Evolutionary conservation across 228 moss, liverwort and hornwort species (phyloP).

Genomic region (Sphagnum magellanicum): DNA sequence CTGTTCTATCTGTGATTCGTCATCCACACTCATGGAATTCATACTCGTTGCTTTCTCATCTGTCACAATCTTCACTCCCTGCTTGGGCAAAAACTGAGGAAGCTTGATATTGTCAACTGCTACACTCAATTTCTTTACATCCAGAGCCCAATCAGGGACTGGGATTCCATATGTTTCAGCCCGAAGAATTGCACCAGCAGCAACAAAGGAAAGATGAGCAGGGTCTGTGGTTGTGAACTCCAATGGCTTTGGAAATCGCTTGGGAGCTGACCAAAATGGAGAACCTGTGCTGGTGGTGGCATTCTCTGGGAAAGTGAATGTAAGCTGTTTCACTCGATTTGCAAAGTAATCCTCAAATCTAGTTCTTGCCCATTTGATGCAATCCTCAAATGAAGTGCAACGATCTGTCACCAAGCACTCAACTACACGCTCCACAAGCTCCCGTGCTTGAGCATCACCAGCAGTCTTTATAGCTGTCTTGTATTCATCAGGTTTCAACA

Average conservation of each 20-base stretch:
- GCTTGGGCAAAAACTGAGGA: constrained; percentile 67
- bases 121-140: constrained; percentile 59
- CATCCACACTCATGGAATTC: constrained; percentile 52
- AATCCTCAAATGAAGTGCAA: constrained; percentile 69
- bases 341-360: constrained; percentile 88
- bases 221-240: constrained; percentile 69
- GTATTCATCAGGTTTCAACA: constrained; percentile 77
- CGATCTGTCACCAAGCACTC: constrained; percentile 83
- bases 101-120: constrained; percentile 60
- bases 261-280: constrained; percentile 95
- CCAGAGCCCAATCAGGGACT: constrained; percentile 77
- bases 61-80: constrained; percentile 83
- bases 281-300: constrained; percentile 74
- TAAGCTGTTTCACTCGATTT: constrained; percentile 91
- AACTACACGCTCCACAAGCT: constrained; percentile 83
- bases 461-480: constrained; percentile 64
- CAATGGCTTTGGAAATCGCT: constrained; percentile 86
- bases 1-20: constrained; percentile 74
- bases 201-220: constrained; percentile 73
- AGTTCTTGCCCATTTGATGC: constrained; percentile 69
- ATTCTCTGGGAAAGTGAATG: constrained; percentile 88
- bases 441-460: constrained; percentile 88
- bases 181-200: constrained; percentile 76
- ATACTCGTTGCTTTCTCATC: constrained; percentile 85
- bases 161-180: constrained; percentile 70